A percentile compares a stretch with the other conserved stretches of the same genome.
Evolutionary conservation across 1,284 basidiomycete species (phyloP).

Genomic region (Cryptococcus depauperatus): DNA sequence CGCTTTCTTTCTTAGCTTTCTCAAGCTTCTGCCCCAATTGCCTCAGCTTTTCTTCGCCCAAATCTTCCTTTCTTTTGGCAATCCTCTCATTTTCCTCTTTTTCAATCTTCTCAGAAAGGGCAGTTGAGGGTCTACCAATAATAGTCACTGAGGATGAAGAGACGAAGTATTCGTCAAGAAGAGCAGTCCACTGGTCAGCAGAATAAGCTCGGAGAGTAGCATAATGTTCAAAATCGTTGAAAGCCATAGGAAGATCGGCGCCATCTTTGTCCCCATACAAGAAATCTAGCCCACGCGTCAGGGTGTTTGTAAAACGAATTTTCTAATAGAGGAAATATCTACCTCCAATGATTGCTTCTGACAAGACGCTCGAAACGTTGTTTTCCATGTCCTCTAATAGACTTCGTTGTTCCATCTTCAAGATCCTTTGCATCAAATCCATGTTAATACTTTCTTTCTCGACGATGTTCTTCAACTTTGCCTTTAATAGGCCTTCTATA

Average conservation of each 20-base stretch:
- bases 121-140: constrained; percentile 78
- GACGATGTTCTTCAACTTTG: constrained; percentile 64
- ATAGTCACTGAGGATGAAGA: constrained; percentile 64
- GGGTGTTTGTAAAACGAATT: too few species aligned
- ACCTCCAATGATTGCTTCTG: constrained; percentile 58
- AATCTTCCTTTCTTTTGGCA: constrained; percentile 57
- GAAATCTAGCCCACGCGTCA: too few species aligned
- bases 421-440: constrained; percentile 78
- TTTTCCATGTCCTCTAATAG: constrained; percentile 42
- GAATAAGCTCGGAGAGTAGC: constrained; percentile 62
- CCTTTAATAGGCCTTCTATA: constrained; percentile 63
- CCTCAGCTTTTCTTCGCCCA: constrained; percentile 75
- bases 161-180: constrained; percentile 78
- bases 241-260: constrained; percentile 61
- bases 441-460: constrained; percentile 73
- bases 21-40: constrained; percentile 63
- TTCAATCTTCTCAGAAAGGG: constrained; percentile 74
- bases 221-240: constrained; percentile 75
- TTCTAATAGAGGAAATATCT: too few species aligned
- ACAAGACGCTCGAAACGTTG: constrained; percentile 28
- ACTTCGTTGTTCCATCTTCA: constrained; percentile 81
- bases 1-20: constrained; percentile 79
- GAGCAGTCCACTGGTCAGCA: constrained; percentile 64
- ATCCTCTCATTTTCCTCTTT: constrained; percentile 72
- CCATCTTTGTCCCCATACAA: constrained; percentile 81